A percentile compares a stretch with the other conserved stretches of the same genome.
These are phyloP conservation scores for Oleoguttula mirabilis DNA, from an alignment of 495 filamentous ascomycete genomes.

Conservation along the genomic window DNA sequence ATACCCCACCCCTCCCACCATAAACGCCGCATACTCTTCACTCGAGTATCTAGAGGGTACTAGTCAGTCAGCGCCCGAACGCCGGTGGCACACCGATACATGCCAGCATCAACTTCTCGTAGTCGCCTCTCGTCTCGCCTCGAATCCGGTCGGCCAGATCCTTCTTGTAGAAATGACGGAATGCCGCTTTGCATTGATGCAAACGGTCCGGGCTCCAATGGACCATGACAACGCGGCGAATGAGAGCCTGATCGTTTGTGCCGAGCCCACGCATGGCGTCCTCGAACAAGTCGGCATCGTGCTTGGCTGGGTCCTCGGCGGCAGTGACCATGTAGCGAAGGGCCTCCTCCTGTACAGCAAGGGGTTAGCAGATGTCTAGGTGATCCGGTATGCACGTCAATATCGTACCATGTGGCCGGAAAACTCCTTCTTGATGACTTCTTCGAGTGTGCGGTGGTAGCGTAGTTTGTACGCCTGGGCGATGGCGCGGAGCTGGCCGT, in stretches of 20 bases:
- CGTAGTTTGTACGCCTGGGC: conserved; percentile 53
- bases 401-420: conserved; percentile 93
- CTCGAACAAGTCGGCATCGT: conserved; percentile 69
- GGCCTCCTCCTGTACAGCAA: no score
- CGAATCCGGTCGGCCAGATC: conserved; percentile 53
- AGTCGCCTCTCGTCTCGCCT: conserved; percentile 81
- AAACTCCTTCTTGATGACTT: conserved; percentile 67
- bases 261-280: conserved; percentile 76
- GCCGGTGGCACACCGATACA: conserved; percentile 9
- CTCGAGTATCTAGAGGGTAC: neutral
- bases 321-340: conserved; percentile 65
- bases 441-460: conserved; percentile 54
- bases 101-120: conserved; percentile 55
- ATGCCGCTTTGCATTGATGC: conserved; percentile 61
- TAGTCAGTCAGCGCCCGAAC: conserved; percentile 1
- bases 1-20: no score
- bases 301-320: conserved; percentile 65
- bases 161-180: conserved; percentile 48
- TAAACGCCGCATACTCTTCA: no score
- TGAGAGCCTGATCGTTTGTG: conserved; percentile 73
- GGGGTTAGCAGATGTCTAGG: no score
- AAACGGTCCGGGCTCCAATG: conserved; percentile 71
- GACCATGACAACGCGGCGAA: conserved; percentile 55
- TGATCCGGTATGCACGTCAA: no score
- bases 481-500: conserved; percentile 73